These are phyloP conservation scores for Lindgomyces ingoldianus DNA, from an alignment of 495 filamentous ascomycete species.

Conservation along the genomic window DNA sequence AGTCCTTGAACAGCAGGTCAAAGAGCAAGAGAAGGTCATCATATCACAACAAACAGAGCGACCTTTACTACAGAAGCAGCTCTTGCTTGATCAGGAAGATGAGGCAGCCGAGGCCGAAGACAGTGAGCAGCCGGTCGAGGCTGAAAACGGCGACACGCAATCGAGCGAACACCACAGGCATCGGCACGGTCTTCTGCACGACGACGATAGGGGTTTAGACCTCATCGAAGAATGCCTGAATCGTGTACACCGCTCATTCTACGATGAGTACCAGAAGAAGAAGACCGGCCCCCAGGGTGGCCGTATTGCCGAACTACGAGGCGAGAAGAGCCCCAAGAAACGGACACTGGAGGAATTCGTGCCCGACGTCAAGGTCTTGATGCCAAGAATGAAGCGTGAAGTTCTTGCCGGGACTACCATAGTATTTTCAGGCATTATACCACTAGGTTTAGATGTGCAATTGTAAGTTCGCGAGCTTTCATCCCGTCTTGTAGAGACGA, in stretches of 20 bases:
- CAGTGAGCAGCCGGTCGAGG: constrained; percentile 52
- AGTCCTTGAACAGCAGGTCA: constrained; percentile 70
- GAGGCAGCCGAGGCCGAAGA: constrained; percentile 58
- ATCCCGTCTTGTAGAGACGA: neutral
- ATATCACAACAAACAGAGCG: constrained; percentile 86
- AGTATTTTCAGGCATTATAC: constrained; percentile 87
- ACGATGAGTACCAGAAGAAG: constrained; percentile 69
- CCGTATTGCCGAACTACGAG: constrained; percentile 60
- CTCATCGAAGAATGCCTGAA: constrained; percentile 72
- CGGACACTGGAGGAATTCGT: constrained; percentile 61
- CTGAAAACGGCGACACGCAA: constrained; percentile 52
- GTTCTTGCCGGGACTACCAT: constrained; percentile 70
- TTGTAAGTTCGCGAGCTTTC: constrained; percentile 44
- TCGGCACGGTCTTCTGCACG: constrained; percentile 78
- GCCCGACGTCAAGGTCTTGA: constrained; percentile 80
- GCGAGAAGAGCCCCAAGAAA: constrained; percentile 55
- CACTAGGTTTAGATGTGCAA: constrained; percentile 72
- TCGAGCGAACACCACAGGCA: constrained; percentile 49
- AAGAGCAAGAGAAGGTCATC: constrained; percentile 80
- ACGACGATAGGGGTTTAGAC: constrained; percentile 79
- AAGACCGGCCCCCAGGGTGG: constrained; percentile 56
- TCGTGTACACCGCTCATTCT: constrained; percentile 76
- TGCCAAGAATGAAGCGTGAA: constrained; percentile 72
- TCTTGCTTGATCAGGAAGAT: constrained; percentile 81
- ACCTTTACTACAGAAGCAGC: constrained; percentile 83